Evolutionary conservation across 2,329 filamentous ascomycete genomes (phyloP).

Genomic region (Cercospora berteroae): DNA sequence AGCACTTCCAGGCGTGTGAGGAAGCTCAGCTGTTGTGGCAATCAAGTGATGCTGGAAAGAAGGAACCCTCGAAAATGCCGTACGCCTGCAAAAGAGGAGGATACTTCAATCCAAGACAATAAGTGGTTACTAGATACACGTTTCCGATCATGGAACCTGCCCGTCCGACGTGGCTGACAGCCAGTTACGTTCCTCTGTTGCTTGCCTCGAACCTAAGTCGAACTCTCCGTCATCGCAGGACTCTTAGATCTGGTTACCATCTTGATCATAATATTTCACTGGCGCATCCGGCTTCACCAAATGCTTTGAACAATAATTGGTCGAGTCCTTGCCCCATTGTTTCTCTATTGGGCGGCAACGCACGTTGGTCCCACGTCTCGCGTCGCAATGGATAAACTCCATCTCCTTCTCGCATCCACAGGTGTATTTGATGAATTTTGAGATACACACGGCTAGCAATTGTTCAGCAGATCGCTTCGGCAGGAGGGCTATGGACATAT

Average conservation of each 20-base stretch:
- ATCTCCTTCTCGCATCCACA: conserved; percentile 6
- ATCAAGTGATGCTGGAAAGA: not conserved
- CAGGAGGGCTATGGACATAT: not conserved
- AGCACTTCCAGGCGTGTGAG: conserved; percentile 4
- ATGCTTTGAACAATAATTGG: conserved; percentile 7
- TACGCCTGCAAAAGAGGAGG: not conserved
- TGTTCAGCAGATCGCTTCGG: not conserved
- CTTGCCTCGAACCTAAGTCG: not conserved
- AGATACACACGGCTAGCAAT: not conserved
- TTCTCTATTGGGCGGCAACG: not conserved
- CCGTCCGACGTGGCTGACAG: not conserved
- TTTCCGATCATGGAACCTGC: not conserved
- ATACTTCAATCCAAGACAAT: not conserved
- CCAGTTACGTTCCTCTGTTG: not conserved
- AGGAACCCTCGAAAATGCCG: not conserved
- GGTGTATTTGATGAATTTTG: conserved; percentile 1
- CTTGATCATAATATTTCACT: conserved; percentile 1
- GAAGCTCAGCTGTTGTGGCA: conserved; percentile 1
- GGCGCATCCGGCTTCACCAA: not conserved
- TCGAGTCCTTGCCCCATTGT: not conserved
- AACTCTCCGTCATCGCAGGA: not conserved
- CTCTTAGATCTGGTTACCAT: not conserved
- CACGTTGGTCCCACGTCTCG: not conserved
- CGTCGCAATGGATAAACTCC: conserved; percentile 4
- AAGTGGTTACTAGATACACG: not conserved